Base-by-base conservation (phyloP, 2,329 filamentous ascomycete species). In the Bipolaris zeicola region DNA sequence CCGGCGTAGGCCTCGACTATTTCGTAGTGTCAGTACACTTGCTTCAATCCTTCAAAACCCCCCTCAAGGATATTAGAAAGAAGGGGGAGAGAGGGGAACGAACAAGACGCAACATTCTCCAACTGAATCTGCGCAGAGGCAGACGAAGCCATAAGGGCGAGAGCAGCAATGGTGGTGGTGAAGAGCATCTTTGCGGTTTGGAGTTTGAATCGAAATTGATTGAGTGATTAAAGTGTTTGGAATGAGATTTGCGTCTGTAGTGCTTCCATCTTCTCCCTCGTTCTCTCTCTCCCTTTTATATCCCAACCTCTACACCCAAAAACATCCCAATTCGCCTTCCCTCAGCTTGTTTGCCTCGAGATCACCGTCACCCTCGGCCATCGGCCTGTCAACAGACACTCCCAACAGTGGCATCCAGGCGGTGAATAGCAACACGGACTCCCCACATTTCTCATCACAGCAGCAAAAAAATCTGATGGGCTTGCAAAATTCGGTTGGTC, bases 81-180 rank as follows among this genome's bases (percentile, higher is more conserved):
- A 24, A 26, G 22, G 22, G 6, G 5, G 16, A 2, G 3, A n/a
- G 28, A 16, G 37, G 7, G 3, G 1, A 1, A 22, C 54, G 24
- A 26, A 57, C 54, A 57, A 26, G 50, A 48, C 4, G 54, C 54
- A 13, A 57, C 24, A 13, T 57, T 57, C 22, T 53, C 54, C 11
- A 57, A 31, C 16, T 41, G 16, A 4, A 47, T 36, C 43, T 56
- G 53, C 24, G 53, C 53, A 26, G 26, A n/a, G 6, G 54, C 43
- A n/a, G 49, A 37, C 7, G 50, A 43, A 24, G 50, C 50, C 50
- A 57, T 42, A 14, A 57, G 43, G 44, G 54, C 43, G 50, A 52
- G 31, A 6, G 24, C 54, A 26, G 51, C 31, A 24, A 57, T 38
- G n/a, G 50, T 22, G 38, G 50, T 8, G 26, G 50, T 33, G 50